Evolutionary conservation across 225 moss, liverwort and hornwort genomes (phyloP).

Genomic region (Bryum argenteum): DNA sequence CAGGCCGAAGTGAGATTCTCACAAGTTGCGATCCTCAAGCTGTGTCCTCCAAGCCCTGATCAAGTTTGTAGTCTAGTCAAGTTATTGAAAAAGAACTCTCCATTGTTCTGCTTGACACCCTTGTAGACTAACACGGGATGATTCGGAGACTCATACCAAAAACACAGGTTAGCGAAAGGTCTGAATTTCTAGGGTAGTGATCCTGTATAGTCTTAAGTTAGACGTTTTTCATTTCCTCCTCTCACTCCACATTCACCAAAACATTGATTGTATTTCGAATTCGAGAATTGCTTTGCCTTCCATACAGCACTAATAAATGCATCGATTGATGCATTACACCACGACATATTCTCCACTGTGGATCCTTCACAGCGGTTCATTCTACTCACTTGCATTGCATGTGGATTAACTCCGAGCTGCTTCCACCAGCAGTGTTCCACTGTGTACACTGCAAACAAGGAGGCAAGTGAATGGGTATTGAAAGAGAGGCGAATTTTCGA

Average conservation of each 20-base stretch:
- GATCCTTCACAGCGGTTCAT: no score
- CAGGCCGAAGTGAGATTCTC: constrained; percentile 23
- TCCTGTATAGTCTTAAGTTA: constrained; percentile 38
- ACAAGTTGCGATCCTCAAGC: constrained; percentile 34
- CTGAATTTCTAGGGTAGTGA: constrained; percentile 28
- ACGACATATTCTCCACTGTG: no score
- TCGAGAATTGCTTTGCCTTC: constrained; percentile 16
- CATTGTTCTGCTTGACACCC: constrained; percentile 28
- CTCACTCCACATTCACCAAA: constrained; percentile 18
- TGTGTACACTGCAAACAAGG: no score
- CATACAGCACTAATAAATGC: constrained; percentile 36
- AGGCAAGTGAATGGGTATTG: no score
- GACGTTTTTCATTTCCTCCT: neutral
- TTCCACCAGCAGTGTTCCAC: no score
- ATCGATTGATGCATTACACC: constrained; percentile 21
- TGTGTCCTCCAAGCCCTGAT: constrained; percentile 17
- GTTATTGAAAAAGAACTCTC: constrained; percentile 17
- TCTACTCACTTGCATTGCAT: no score
- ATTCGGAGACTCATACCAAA: constrained; percentile 24
- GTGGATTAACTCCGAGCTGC: no score
- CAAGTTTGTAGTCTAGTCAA: constrained; percentile 44
- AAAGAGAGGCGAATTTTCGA: no score
- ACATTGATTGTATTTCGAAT: constrained; percentile 32
- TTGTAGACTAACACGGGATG: constrained; percentile 40
- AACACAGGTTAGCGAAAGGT: constrained; percentile 19